phyloP scores from a whole-genome alignment of 768 basidiomycete genomes.

The Rhizopogon sp. region DNA sequence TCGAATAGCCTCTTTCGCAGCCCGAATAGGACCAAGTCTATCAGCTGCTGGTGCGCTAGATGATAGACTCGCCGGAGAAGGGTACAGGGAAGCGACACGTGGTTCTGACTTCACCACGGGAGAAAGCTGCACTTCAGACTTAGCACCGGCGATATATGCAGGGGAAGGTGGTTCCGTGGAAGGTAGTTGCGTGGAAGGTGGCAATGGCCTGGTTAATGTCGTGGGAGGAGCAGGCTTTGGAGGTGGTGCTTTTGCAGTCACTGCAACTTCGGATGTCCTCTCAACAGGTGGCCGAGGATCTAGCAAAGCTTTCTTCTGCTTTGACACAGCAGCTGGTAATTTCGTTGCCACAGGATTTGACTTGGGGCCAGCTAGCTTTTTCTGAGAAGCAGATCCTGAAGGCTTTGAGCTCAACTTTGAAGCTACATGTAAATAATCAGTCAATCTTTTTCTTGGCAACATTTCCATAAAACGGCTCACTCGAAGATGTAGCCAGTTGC shows the following conservation, averaged over 20 bases:
- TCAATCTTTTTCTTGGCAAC: background rate
- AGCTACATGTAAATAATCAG: background rate
- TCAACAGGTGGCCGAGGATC: background rate
- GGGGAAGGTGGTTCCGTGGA: background rate
- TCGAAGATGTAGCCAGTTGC: background rate
- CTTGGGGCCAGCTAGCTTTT: background rate
- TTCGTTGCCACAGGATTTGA: background rate
- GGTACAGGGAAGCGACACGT: background rate
- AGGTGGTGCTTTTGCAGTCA: background rate
- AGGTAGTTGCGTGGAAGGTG: background rate
- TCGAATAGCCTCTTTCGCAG: conserved; percentile 23
- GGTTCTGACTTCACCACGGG: conserved; percentile 15
- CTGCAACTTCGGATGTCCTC: background rate
- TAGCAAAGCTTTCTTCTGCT: background rate
- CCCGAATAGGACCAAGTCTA: conserved; percentile 29
- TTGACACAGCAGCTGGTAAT: background rate
- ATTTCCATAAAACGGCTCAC: background rate
- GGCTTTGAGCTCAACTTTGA: background rate
- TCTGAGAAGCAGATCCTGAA: background rate
- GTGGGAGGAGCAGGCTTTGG: background rate
- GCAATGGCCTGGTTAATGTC: background rate
- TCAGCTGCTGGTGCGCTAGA: conserved; percentile 8
- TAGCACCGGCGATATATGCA: background rate
- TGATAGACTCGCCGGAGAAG: conserved; percentile 8
- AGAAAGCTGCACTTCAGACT: conserved; percentile 8